A percentile compares a stretch with the other conserved stretches of the same genome.
Evolutionary conservation across 768 basidiomycete genomes (phyloP).

Genomic region (Galerina sulciceps): DNA sequence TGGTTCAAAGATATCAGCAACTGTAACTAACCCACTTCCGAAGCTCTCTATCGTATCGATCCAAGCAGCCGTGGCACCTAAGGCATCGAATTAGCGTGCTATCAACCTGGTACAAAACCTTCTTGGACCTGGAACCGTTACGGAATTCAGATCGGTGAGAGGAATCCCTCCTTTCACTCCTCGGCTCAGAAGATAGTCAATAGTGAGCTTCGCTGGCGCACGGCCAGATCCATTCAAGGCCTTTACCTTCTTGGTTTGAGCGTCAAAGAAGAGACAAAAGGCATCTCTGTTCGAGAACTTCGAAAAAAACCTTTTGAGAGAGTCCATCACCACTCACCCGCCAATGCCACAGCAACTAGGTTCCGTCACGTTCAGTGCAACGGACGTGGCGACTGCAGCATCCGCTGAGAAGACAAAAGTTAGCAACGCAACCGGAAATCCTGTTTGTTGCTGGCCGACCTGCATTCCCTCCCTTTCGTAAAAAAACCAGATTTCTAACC

Average conservation of each 20-base stretch:
- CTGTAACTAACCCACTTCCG: conserved; percentile 70
- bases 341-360: conserved; percentile 92
- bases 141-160: conserved; percentile 81
- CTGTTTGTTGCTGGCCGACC: conserved; percentile 44
- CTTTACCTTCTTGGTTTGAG: conserved; percentile 78
- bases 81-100: background rate
- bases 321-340: conserved; percentile 52
- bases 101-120: background rate
- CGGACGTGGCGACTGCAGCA: conserved; percentile 93
- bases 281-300: conserved; percentile 61
- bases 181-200: conserved; percentile 71
- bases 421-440: conserved; percentile 11
- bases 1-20: conserved; percentile 79
- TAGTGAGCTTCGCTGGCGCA: conserved; percentile 77
- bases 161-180: conserved; percentile 82
- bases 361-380: conserved; percentile 91
- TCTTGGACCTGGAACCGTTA: conserved; percentile 75
- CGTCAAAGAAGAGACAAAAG: conserved; percentile 93
- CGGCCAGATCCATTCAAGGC: conserved; percentile 93
- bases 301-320: background rate
- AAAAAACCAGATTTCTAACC: conserved; percentile 94
- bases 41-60: conserved; percentile 84
- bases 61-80: conserved; percentile 95
- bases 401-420: conserved; percentile 57
- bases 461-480: conserved; percentile 94